These are phyloP conservation scores for Cutaneotrichosporon mucoides DNA, from an alignment of 1,284 basidiomycete species.

Conservation along the genomic window DNA sequence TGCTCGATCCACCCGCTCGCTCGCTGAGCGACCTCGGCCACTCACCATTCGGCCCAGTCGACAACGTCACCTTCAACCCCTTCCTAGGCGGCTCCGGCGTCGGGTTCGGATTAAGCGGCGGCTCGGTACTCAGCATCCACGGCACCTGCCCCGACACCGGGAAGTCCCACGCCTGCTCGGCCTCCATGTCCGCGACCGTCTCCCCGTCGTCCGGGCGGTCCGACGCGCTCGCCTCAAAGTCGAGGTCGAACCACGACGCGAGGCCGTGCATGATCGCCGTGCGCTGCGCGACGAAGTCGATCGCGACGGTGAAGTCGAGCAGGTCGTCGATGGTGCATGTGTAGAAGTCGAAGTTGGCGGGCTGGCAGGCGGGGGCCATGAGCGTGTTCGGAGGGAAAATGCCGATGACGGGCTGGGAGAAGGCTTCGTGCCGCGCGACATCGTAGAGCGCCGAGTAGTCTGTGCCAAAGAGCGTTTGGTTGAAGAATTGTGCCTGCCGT, in stretches of 20 bases:
- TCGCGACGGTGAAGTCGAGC: conserved; percentile 42
- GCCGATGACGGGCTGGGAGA: conserved; percentile 49
- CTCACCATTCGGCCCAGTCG: conserved; percentile 45
- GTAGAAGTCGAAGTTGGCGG: conserved; percentile 48
- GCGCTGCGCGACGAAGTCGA: conserved; percentile 43
- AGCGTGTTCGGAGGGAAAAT: conserved; percentile 48
- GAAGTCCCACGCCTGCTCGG: conserved; percentile 31
- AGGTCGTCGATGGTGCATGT: conserved; percentile 41
- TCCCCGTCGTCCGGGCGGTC: conserved; percentile 6
- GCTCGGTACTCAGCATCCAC: conserved; percentile 33
- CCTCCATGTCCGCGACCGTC: conserved; percentile 8
- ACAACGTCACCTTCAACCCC: conserved; percentile 41
- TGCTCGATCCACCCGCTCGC: no score
- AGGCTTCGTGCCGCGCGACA: conserved; percentile 42
- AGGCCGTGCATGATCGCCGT: conserved; percentile 48
- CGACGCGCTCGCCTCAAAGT: conserved; percentile 30
- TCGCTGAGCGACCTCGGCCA: not conserved
- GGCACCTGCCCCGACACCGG: conserved; percentile 28
- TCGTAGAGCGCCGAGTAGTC: conserved; percentile 44
- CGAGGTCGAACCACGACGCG: conserved; percentile 49
- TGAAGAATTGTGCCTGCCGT: conserved; percentile 48
- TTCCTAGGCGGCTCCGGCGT: conserved; percentile 37
- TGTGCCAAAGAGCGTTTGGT: conserved; percentile 47
- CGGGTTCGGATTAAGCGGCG: conserved; percentile 41
- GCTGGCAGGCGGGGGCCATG: conserved; percentile 34